Percentiles rank a stretch among this genome's conserved stretches.
phyloP scores from a whole-genome alignment of 2,329 filamentous ascomycete species.

The Neopestalotiopsis sp. region DNA sequence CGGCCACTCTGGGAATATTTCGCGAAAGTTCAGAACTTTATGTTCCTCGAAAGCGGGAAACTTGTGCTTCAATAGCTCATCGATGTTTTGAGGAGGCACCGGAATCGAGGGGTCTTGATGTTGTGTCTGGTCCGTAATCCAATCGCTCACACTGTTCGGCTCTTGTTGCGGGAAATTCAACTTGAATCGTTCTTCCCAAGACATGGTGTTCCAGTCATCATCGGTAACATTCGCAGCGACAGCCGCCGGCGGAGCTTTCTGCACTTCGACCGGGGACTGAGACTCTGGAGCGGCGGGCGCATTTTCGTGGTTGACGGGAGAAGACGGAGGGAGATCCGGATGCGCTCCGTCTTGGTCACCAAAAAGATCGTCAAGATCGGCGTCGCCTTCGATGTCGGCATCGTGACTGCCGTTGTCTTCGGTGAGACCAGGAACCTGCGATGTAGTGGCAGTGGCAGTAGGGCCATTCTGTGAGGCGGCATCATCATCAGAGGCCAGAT shows the following conservation, averaged over 20 bases:
- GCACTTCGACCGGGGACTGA: slow-evolving; percentile 15
- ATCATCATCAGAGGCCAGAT: slow-evolving; percentile 80
- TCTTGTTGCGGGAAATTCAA: slow-evolving; percentile 53
- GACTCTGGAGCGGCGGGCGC: slow-evolving; percentile 18
- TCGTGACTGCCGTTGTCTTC: slow-evolving; percentile 67
- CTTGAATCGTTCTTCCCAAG: slow-evolving; percentile 42
- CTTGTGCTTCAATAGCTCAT: slow-evolving; percentile 77
- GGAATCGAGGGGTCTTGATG: slow-evolving; percentile 71
- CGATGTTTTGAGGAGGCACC: slow-evolving; percentile 72
- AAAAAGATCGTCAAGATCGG: slow-evolving; percentile 66
- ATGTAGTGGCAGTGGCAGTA: slow-evolving; percentile 39
- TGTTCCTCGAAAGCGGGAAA: slow-evolving; percentile 84
- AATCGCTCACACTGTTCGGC: slow-evolving; percentile 43
- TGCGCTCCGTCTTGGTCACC: slow-evolving; percentile 61
- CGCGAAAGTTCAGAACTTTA: slow-evolving; percentile 77
- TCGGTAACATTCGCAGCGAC: slow-evolving; percentile 34
- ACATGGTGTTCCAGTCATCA: slow-evolving; percentile 41
- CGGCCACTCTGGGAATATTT: slow-evolving; percentile 81
- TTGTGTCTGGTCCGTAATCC: slow-evolving; percentile 37
- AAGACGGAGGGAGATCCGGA: slow-evolving; percentile 46
- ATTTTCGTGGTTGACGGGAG: slow-evolving; percentile 43
- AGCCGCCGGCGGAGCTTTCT: slow-evolving; percentile 11
- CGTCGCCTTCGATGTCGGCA: slow-evolving; percentile 50
- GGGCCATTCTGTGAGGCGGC: slow-evolving; percentile 33
- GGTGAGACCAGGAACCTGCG: slow-evolving; percentile 58